Evolutionary conservation across 2,329 filamentous ascomycete genomes (phyloP).

Genomic region (Tolypocladium guangdongense): DNA sequence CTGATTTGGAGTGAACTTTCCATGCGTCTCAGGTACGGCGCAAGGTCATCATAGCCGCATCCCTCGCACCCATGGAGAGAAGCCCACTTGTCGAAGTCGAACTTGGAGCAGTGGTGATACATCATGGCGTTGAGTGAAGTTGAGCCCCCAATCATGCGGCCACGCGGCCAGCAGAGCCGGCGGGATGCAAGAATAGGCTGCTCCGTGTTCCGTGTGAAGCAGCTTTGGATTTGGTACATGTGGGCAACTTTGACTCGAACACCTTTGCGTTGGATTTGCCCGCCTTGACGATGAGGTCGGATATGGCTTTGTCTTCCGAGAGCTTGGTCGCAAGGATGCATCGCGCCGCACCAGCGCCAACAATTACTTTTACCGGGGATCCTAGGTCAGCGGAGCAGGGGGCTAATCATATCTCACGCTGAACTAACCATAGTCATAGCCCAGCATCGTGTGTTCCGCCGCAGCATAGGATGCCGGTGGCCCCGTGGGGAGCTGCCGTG

Average conservation of each 20-base stretch:
- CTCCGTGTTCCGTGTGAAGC: not conserved
- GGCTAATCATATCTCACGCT: not conserved
- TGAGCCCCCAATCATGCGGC: conserved; percentile 11
- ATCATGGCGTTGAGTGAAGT: conserved; percentile 14
- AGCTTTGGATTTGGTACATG: not conserved
- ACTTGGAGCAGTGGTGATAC: conserved; percentile 10
- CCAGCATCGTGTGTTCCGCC: not conserved
- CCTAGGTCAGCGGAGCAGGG: not conserved
- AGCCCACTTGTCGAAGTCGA: conserved; percentile 11
- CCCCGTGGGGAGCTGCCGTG: not conserved
- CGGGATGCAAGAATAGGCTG: conserved; percentile 10
- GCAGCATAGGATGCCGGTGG: not conserved
- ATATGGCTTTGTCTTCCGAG: conserved; percentile 11
- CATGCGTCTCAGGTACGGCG: conserved; percentile 8
- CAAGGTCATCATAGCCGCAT: conserved; percentile 10
- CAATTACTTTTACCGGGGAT: conserved; percentile 7
- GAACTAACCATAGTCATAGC: not conserved
- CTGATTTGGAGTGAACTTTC: conserved; percentile 10
- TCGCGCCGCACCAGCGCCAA: conserved; percentile 17
- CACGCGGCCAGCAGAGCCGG: conserved; percentile 12
- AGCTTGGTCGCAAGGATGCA: conserved; percentile 18
- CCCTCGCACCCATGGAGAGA: conserved; percentile 7
- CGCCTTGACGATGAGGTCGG: conserved; percentile 9
- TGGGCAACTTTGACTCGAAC: not conserved
- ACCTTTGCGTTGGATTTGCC: not conserved